Evolutionary conservation across 225 moss, liverwort and hornwort genomes (phyloP).

Genomic region (Pseudoscleropodium purum): DNA sequence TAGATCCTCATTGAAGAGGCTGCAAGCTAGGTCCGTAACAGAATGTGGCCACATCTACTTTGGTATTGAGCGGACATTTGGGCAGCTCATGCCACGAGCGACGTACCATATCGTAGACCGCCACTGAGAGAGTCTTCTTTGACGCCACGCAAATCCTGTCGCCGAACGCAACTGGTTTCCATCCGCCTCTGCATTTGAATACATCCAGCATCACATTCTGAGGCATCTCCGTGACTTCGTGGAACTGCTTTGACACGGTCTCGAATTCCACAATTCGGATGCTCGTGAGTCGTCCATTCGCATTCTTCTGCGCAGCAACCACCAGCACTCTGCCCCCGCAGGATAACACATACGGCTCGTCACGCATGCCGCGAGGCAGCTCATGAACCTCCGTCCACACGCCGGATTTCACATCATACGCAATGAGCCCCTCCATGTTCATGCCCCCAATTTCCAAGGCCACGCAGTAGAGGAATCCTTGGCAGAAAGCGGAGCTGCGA

Average conservation of each 20-base stretch:
- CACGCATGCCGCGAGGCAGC: slow-evolving; percentile 48
- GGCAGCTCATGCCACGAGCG: slow-evolving; percentile 46
- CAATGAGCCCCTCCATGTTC: slow-evolving; percentile 53
- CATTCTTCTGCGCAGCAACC: slow-evolving; percentile 48
- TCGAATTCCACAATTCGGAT: slow-evolving; percentile 58
- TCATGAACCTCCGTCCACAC: slow-evolving; percentile 51
- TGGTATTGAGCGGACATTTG: slow-evolving; percentile 33
- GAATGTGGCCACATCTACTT: slow-evolving; percentile 53
- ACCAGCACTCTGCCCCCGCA: slow-evolving; percentile 47
- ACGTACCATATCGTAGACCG: slow-evolving; percentile 39
- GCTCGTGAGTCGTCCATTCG: slow-evolving; percentile 48
- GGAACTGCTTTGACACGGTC: slow-evolving; percentile 26
- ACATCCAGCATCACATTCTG: slow-evolving; percentile 61
- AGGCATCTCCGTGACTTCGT: slow-evolving; percentile 55
- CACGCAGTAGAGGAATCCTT: slow-evolving; percentile 56
- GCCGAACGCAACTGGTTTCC: slow-evolving; percentile 50
- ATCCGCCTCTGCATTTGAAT: slow-evolving; percentile 49
- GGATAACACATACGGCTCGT: slow-evolving; percentile 41
- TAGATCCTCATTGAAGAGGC: slow-evolving; percentile 22
- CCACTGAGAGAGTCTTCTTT: slow-evolving; percentile 46
- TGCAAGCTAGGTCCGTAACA: slow-evolving; percentile 60
- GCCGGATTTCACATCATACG: slow-evolving; percentile 42
- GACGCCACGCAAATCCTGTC: slow-evolving; percentile 56
- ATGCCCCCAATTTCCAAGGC: slow-evolving; percentile 44
- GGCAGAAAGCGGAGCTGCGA: slow-evolving; percentile 44